Base-by-base conservation (phyloP, 163 green algal genomes). In the Chloromonas sp. region DNA sequence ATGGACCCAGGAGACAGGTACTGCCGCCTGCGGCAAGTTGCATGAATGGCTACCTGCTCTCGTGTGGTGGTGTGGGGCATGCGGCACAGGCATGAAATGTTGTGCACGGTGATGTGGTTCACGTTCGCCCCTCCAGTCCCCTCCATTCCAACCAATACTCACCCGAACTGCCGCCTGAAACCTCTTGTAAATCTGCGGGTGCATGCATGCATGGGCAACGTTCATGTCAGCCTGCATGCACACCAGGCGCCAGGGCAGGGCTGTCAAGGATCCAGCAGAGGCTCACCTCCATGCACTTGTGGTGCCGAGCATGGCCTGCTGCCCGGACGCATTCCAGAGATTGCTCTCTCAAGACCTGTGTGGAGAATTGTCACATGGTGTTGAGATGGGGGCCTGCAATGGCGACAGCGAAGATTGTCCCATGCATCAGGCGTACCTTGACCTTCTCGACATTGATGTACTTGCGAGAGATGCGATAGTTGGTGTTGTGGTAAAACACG, bases 361-460 rank as follows among this genome's bases (percentile, higher is more conserved):
- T 36, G 36, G 36, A 36, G 36, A 36, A 36, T 36, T 36, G 36
- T 36, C 36, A 36, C 36, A 36, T 36, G 36, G 36, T 36, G 36
- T 36, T 36, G 36, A 36, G 36, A 36, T 36, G 36, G 36, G 36
- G 36, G 36, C 36, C 36, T 36, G 36, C 36, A 36, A 36, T 36
- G 36, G 36, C 36, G 66, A 76, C 5, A 76, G 66, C 66, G 8
- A 76, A 11, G 11, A 76, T n/a, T 76, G 66, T 11, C 11, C 66
- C 66, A n/a, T 8, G 5, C 5, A 80, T 5, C 8, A 59, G 1
- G 14, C 85, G n/a, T 60, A 89, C 88, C 88, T 89, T 92, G 66
- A 89, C 83, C 83, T 92, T 92, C 86, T 92, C 88, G 61, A 86
- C 82, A 70, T 92, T 92, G 71, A 92, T 90, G 78, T 89, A 92